These are phyloP conservation scores for Neurospora pannonica DNA, from an alignment of 495 filamentous ascomycete species.

Conservation along the genomic window DNA sequence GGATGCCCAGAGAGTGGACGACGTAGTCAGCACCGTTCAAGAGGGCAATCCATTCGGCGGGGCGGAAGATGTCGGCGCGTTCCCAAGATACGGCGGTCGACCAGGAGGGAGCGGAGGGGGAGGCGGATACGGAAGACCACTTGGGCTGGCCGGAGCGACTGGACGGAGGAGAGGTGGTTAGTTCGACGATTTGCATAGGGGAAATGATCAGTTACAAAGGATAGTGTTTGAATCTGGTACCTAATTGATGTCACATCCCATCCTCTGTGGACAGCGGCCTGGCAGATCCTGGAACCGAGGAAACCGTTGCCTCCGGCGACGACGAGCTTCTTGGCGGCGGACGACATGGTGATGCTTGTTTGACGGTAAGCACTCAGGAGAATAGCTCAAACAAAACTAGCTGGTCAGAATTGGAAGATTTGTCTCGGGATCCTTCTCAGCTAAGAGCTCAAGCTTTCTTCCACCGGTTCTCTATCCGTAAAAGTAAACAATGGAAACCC, in stretches of 20 bases:
- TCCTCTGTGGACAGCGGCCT: constrained; percentile 66
- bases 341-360: constrained; percentile 15
- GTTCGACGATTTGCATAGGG: not conserved
- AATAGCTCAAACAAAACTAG: not conserved
- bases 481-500: not conserved
- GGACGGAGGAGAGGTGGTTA: not conserved
- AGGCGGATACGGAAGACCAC: constrained; percentile 73
- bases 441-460: not conserved
- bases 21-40: constrained; percentile 70
- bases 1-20: constrained; percentile 87
- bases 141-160: constrained; percentile 83
- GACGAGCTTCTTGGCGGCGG: constrained; percentile 56
- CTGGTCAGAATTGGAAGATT: not conserved
- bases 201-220: no score
- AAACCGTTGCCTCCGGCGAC: constrained; percentile 96
- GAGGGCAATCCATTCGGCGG: constrained; percentile 61
- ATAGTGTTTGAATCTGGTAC: constrained; percentile 29
- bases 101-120: constrained; percentile 66
- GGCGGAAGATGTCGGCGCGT: constrained; percentile 75
- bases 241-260: constrained; percentile 89
- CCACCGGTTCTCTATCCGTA: not conserved
- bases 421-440: not conserved
- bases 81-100: constrained; percentile 75
- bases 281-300: constrained; percentile 86
- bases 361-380: not conserved